Evolutionary conservation across 768 basidiomycete species (phyloP).

Genomic region (Termitomyces sp.): DNA sequence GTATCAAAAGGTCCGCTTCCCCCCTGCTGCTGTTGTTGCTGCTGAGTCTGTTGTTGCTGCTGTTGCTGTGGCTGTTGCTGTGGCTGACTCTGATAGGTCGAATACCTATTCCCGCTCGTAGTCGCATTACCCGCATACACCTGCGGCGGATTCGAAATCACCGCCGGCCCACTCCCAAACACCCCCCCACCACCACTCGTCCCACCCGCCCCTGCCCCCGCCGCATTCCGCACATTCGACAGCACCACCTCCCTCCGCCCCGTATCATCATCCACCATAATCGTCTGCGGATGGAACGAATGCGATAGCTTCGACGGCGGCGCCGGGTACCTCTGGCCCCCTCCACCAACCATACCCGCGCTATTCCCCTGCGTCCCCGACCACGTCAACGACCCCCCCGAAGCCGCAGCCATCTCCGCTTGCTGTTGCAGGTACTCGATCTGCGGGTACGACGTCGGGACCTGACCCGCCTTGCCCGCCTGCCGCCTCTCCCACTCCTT

Average conservation of each 20-base stretch:
- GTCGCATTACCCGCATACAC: conserved; percentile 53
- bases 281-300: conserved; percentile 60
- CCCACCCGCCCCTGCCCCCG: conserved; percentile 29
- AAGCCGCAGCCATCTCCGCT: conserved; percentile 70
- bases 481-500: conserved; percentile 95
- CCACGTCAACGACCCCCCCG: conserved; percentile 63
- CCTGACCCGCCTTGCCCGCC: conserved; percentile 61
- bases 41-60: conserved; percentile 16
- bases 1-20: conserved; percentile 45
- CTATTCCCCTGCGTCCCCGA: conserved; percentile 17
- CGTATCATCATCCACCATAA: conserved; percentile 60
- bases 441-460: conserved; percentile 74
- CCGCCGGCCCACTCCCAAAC: conserved; percentile 37
- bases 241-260: conserved; percentile 64
- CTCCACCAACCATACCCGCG: conserved; percentile 9
- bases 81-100: conserved; percentile 44
- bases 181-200: conserved; percentile 19
- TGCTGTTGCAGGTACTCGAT: conserved; percentile 92
- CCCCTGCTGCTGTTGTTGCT: conserved; percentile 27
- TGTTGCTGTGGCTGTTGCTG: conserved; percentile 19
- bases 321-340: conserved; percentile 49
- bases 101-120: conserved; percentile 55
- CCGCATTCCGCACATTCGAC: conserved; percentile 69
- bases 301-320: conserved; percentile 63
- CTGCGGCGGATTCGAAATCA: conserved; percentile 74